phyloP scores from a whole-genome alignment of 2,329 filamentous ascomycete genomes.

The Sclerotinia minor region DNA sequence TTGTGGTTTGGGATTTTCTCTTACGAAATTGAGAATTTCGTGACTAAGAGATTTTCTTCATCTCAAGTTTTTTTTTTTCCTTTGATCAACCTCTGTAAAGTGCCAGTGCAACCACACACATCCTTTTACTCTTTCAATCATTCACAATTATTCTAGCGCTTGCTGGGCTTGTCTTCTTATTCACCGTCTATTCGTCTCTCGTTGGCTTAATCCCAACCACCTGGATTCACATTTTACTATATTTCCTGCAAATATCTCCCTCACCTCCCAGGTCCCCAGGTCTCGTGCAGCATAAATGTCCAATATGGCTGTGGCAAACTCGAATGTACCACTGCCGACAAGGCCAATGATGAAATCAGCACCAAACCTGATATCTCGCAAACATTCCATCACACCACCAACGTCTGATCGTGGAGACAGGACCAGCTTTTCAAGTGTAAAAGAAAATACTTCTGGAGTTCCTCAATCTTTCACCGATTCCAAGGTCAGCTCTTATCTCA shows the following conservation, averaged over 20 bases:
- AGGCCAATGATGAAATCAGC: conserved; percentile 21
- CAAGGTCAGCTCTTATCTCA: conserved; percentile 57
- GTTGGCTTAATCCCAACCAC: conserved; percentile 11
- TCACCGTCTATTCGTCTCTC: conserved; percentile 22
- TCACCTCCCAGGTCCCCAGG: conserved; percentile 4
- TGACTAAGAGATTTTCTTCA: conserved; percentile 24
- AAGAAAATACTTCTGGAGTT: conserved; percentile 42
- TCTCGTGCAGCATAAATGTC: conserved; percentile 6
- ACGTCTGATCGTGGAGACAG: conserved; percentile 38
- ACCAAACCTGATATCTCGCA: conserved; percentile 15
- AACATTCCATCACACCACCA: conserved; percentile 28
- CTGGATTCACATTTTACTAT: conserved; percentile 1
- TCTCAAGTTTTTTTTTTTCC: conserved; percentile 15
- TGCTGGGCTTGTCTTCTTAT: background rate
- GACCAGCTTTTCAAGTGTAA: conserved; percentile 40
- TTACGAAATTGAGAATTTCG: conserved; percentile 22
- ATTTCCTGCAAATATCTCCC: conserved; percentile 7
- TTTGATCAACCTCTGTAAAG: conserved; percentile 22
- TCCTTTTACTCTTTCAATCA: background rate
- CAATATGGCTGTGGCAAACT: conserved; percentile 22
- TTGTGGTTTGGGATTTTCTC: conserved; percentile 11
- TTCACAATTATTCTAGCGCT: background rate
- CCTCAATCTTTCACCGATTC: conserved; percentile 64
- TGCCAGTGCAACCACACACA: conserved; percentile 22
- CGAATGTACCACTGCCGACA: conserved; percentile 19